Percentiles rank a stretch among this genome's conserved stretches.
Evolutionary conservation across 1,284 basidiomycete genomes (phyloP).

Genomic region (Cryptococcus sp.): DNA sequence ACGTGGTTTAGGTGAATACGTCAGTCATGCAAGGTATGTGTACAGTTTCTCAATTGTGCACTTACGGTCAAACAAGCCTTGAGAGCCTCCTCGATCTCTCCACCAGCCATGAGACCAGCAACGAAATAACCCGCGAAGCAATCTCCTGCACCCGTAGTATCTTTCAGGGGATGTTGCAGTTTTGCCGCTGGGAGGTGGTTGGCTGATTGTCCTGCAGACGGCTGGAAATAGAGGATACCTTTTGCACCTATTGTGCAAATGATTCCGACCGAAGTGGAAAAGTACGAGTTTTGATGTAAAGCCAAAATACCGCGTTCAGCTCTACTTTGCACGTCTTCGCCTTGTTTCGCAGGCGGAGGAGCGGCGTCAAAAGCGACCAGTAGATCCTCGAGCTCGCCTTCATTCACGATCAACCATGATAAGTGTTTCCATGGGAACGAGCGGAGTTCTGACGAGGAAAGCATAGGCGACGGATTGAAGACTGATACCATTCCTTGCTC

Average conservation of each 20-base stretch:
- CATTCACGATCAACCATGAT: slow-evolving; percentile 59
- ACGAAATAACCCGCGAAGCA: slow-evolving; percentile 53
- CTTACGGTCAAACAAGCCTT: slow-evolving; percentile 42
- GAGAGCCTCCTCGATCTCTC: slow-evolving; percentile 31
- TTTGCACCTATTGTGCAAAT: slow-evolving; percentile 46
- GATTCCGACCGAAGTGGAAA: slow-evolving; percentile 22
- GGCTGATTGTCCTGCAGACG: slow-evolving; percentile 7
- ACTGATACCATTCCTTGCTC: slow-evolving; percentile 45
- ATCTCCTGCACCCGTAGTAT: slow-evolving; percentile 54
- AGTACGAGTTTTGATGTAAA: slow-evolving; percentile 20
- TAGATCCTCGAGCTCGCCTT: slow-evolving; percentile 54
- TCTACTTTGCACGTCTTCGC: slow-evolving; percentile 5
- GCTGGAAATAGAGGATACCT: slow-evolving; percentile 41
- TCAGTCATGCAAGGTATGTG: background rate
- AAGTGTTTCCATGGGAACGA: slow-evolving; percentile 56
- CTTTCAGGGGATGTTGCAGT: slow-evolving; percentile 37
- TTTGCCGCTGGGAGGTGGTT: slow-evolving; percentile 40
- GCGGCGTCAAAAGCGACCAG: slow-evolving; percentile 22
- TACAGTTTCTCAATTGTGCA: background rate
- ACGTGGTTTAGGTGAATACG: background rate
- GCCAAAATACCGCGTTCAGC: slow-evolving; percentile 16
- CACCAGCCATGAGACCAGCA: slow-evolving; percentile 46
- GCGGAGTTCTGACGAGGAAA: slow-evolving; percentile 47
- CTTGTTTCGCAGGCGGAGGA: slow-evolving; percentile 1
- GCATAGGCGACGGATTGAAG: slow-evolving; percentile 63